Evolutionary conservation across 306 rosid genomes (phyloP), one percentile per base, ranked within the genome.

Genomic region (Citrullus mucosospermus): DNA sequence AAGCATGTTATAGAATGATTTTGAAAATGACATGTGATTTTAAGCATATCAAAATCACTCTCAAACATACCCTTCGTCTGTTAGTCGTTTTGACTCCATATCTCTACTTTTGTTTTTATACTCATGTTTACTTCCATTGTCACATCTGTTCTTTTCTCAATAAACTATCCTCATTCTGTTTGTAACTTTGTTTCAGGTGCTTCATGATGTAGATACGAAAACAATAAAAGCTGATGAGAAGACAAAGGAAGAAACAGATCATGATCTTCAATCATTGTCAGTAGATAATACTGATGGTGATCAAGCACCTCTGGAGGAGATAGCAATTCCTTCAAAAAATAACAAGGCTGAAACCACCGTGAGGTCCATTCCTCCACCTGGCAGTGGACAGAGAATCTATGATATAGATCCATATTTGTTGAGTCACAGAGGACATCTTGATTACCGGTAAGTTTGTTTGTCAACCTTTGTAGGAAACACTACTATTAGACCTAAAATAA

Each of bases 341-440:
- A 69, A 54, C 77, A 51, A 38, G 59, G 85, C 75, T 69, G 83
- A 86, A 51, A 81, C 75, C 46, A 87, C 73, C 11, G 82, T 81
- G 50, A 83, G 67, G 85, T 77, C 80, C 78, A 80, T 96, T 85
- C 88, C 96, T 55, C 87, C 91, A 79, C 96, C 97, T 73, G 96
- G 99, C 70, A 25, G 78, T 39, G 99, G 99, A 82, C 68, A 90
- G 84, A 91, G 76, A 79, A 96, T 96, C 85, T 96, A 88, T 69
- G 92, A 93, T 79, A 85, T 90, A 34, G 99, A 96, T 89, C 85
- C 97, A 76, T 34, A 61, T 68, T 85, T 96, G 88, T 72, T 71
- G 66, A 69, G 73, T 80, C 80, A 86, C 79, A 85, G 85, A 15
- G 74, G 17, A 28, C 99, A 96, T 89, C 93, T 96, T 85, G 94